phyloP scores from a whole-genome alignment of 768 basidiomycete species.

The Auricularia auricula-judae region DNA sequence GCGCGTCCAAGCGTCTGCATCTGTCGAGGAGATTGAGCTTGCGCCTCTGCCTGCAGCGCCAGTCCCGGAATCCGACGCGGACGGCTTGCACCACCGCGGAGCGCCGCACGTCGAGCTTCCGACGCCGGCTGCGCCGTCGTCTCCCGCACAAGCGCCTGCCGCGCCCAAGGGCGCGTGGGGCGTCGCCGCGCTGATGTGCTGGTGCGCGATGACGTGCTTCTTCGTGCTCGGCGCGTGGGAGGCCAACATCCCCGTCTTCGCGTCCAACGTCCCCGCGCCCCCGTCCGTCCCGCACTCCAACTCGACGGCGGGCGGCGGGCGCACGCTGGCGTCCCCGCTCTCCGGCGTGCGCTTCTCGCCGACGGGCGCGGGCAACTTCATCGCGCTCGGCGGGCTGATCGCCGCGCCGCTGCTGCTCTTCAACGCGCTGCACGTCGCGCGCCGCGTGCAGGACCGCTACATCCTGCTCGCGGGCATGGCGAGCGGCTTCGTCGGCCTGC shows the following conservation, averaged over 20 bases:
- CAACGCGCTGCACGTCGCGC: slow-evolving; percentile 42
- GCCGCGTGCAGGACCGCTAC: slow-evolving; percentile 48
- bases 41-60: not conserved
- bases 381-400: slow-evolving; percentile 38
- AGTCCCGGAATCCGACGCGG: not conserved
- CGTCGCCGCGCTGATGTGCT: slow-evolving; percentile 53
- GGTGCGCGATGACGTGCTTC: slow-evolving; percentile 60
- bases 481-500: slow-evolving; percentile 41
- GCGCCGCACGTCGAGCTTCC: not conserved
- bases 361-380: not conserved
- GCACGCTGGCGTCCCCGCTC: not conserved
- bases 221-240: slow-evolving; percentile 64
- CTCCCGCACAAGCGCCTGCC: not conserved
- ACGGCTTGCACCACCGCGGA: not conserved
- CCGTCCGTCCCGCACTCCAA: not conserved
- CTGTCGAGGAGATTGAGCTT: not conserved
- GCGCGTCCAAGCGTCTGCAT: slow-evolving; percentile 2
- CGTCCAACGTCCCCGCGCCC: slow-evolving; percentile 20
- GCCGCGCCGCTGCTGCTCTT: slow-evolving; percentile 57
- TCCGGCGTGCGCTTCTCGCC: not conserved
- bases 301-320: not conserved
- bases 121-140: not conserved
- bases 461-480: slow-evolving; percentile 42
- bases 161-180: slow-evolving; percentile 27
- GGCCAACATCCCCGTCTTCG: slow-evolving; percentile 54